A percentile compares a stretch with the other conserved stretches of the same genome.
phyloP scores from a whole-genome alignment of 441 rosid genomes.

The Dalechampia spathulata region DNA sequence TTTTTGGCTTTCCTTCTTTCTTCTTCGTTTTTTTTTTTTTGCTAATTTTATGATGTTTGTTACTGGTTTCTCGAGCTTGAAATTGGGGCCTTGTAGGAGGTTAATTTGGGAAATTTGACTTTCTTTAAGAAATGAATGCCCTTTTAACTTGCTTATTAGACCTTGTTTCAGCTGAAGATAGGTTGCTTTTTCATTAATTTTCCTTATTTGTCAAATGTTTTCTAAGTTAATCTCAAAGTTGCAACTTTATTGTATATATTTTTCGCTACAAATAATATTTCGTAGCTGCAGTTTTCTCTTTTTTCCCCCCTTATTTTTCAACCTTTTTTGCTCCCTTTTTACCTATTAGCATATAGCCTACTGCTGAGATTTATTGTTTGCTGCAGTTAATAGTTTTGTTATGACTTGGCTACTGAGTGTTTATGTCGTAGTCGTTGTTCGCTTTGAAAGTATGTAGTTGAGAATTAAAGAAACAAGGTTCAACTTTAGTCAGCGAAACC shows the following conservation, averaged over 20 bases:
- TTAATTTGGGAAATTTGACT: slow-evolving; percentile 18
- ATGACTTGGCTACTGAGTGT: not conserved
- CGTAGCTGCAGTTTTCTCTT: slow-evolving; percentile 3
- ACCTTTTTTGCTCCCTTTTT: not conserved
- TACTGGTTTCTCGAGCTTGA: not conserved
- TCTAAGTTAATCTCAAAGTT: not conserved
- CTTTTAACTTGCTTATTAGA: not conserved
- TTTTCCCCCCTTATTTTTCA: not conserved
- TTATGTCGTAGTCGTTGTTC: not conserved
- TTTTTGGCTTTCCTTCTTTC: not conserved
- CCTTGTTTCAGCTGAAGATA: not conserved
- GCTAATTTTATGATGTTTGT: slow-evolving; percentile 9
- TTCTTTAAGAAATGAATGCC: not conserved
- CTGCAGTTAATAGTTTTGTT: no score
- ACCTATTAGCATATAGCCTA: not conserved
- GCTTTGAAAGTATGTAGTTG: no score
- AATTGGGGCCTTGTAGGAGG: slow-evolving; percentile 12
- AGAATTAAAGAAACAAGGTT: no score
- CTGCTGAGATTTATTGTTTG: no score
- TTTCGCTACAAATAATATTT: not conserved
- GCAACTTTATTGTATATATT: not conserved
- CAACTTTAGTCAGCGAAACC: no score
- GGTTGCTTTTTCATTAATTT: no score
- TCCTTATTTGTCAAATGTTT: no score
- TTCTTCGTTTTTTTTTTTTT: not conserved